Percentiles rank a stretch among this genome's conserved stretches.
Conservation (phyloP, 2,329 filamentous ascomycete species). For the Scedosporium boydii region DNA sequence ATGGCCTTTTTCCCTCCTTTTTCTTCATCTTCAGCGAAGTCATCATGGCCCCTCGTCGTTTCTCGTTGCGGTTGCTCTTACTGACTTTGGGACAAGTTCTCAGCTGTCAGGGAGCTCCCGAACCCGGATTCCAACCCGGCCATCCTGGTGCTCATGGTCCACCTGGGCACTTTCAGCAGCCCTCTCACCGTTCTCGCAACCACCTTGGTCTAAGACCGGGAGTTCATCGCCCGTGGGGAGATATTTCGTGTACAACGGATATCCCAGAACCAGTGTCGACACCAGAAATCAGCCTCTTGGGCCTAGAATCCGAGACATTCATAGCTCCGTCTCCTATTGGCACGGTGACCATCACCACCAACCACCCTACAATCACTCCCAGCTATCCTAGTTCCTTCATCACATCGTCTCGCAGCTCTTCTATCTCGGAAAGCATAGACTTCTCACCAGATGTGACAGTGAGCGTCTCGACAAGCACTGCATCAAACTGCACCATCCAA, state of each 20-base stretch:
- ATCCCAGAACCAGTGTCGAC: background rate
- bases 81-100: conserved; percentile 1
- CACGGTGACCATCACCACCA: background rate
- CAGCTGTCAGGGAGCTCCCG: background rate
- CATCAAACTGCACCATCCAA: conserved; percentile 16
- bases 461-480: conserved; percentile 15
- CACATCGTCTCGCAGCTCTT: background rate
- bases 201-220: background rate
- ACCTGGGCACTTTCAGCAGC: background rate
- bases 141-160: background rate
- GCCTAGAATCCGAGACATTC: background rate
- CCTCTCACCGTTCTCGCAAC: background rate
- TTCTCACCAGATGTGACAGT: conserved; percentile 13
- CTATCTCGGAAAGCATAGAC: background rate
- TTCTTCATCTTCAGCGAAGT: background rate
- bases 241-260: background rate
- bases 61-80: background rate
- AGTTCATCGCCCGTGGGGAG: background rate
- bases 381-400: background rate
- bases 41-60: background rate
- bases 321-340: background rate
- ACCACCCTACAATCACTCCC: background rate
- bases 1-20: background rate
- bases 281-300: background rate
- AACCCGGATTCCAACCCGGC: background rate